phyloP scores from a whole-genome alignment of 2,329 filamentous ascomycete genomes.

The Sarocladiaceae sp. region DNA sequence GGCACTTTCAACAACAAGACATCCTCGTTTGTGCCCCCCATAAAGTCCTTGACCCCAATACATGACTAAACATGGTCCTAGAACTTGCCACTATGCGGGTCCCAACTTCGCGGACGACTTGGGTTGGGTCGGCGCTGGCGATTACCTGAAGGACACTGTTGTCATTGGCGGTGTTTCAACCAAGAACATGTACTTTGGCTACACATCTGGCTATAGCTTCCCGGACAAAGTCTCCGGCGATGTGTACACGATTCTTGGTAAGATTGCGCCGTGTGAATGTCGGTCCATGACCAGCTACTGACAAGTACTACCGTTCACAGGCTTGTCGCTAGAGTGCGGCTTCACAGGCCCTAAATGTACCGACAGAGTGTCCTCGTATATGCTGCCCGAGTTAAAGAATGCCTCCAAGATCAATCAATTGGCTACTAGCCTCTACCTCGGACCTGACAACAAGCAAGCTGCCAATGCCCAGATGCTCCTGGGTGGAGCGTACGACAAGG shows the following conservation, averaged over 20 bases:
- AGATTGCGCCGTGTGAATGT: too few relatives aligned
- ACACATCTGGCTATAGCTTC: not conserved
- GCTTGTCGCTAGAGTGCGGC: slow-evolving; percentile 5
- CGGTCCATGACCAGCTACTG: too few relatives aligned
- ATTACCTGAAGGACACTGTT: slow-evolving; percentile 2
- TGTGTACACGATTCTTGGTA: slow-evolving; percentile 1
- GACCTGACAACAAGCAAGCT: slow-evolving; percentile 2
- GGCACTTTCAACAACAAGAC: slow-evolving; percentile 2
- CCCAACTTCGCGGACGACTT: not conserved
- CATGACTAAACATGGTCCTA: not conserved
- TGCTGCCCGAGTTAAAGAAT: slow-evolving; percentile 6
- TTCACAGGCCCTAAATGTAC: slow-evolving; percentile 13
- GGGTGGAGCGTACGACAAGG: slow-evolving; percentile 3
- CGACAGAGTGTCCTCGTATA: slow-evolving; percentile 13
- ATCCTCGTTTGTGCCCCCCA: not conserved
- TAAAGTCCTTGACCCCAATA: not conserved
- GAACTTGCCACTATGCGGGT: slow-evolving; percentile 1
- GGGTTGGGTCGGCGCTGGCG: not conserved
- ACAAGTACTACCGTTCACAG: not conserved
- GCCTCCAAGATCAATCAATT: slow-evolving; percentile 1
- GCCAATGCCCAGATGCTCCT: slow-evolving; percentile 3
- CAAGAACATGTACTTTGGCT: slow-evolving; percentile 6
- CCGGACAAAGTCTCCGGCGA: not conserved
- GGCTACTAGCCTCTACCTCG: slow-evolving; percentile 5
- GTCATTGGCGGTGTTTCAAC: not conserved